Conservation (phyloP, 148 eudicot genomes). For the Drosera capensis region DNA sequence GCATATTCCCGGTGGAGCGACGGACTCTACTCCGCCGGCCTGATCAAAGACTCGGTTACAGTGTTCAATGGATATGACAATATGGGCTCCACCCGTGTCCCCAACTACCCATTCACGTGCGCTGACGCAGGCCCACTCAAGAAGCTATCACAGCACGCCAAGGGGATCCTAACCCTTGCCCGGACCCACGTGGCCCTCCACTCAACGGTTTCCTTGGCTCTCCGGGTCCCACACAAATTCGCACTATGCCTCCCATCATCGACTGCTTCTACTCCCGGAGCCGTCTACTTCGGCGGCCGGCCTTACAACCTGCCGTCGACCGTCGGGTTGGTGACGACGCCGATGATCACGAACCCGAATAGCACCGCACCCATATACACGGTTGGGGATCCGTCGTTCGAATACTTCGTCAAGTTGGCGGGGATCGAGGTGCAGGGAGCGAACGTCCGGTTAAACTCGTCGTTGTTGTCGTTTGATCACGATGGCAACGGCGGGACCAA, state of each 20-base stretch:
- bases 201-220: constrained; percentile 14
- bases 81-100: not conserved
- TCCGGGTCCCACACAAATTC: constrained; percentile 19
- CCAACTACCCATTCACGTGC: constrained; percentile 16
- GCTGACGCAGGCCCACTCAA: constrained; percentile 5
- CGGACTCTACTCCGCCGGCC: not conserved
- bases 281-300: constrained; percentile 20
- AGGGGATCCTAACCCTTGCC: constrained; percentile 20
- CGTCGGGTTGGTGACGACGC: constrained; percentile 11
- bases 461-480: constrained; percentile 16
- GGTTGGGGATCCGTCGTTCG: constrained; percentile 16
- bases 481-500: constrained; percentile 21
- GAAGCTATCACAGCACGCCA: constrained; percentile 14
- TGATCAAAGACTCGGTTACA: not conserved
- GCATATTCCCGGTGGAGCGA: constrained; percentile 9
- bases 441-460: constrained; percentile 8
- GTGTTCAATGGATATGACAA: constrained; percentile 1
- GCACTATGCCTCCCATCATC: constrained; percentile 28
- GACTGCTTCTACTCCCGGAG: constrained; percentile 8
- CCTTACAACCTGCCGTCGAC: constrained; percentile 16
- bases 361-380: constrained; percentile 16
- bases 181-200: constrained; percentile 9
- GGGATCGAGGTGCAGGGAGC: constrained; percentile 18
- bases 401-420: constrained; percentile 22
- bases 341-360: constrained; percentile 19